Base-by-base conservation (phyloP, 768 basidiomycete species). In the Kwoniella newhampshirensis region DNA sequence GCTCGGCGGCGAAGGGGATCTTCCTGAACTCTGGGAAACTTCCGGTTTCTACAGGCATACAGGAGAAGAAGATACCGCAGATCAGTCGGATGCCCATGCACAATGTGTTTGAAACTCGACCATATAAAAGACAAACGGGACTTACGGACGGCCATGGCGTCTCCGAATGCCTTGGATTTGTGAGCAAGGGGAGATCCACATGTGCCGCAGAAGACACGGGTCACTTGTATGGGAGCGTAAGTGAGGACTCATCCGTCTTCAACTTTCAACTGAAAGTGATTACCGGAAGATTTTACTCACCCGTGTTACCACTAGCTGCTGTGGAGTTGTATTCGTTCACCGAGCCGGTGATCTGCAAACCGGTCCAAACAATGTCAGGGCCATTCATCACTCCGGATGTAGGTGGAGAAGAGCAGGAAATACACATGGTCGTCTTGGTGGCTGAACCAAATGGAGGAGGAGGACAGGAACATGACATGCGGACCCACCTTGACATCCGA, bases 221-320 rank as follows among this genome's bases (percentile, higher is more conserved):
- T 63, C 32, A 65, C 67, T 65, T 41, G 7, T 6, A 32, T 6
- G 7, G 7, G 13, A 6, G 13, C 32, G 13, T 32, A 32, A 32
- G 15, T 11, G n/a, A n/a, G n/a, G n/a, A n/a, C n/a, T n/a, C n/a
- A 40, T 6, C 27, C 13, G 27, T 21, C 1, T n/a, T 35, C 40
- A 21, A 28, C n/a, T 12, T 18, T 5, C 27, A n/a, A n/a, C n/a
- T n/a, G n/a, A n/a, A n/a, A n/a, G n/a, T n/a, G n/a, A n/a, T n/a
- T n/a, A n/a, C n/a, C n/a, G n/a, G n/a, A n/a, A n/a, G n/a, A n/a
- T n/a, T 12, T 15, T 13, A 52, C 62, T 52, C 28, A 70, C 68
- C 67, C 15, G 67, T 69, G 62, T 69, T 69, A 32, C 67, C 67
- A n/a, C 52, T 56, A 3, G 64, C 51, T 21, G 67, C 61, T 40